Base-by-base conservation (phyloP, 2,329 filamentous ascomycete genomes). In the Colletotrichum sidae region DNA sequence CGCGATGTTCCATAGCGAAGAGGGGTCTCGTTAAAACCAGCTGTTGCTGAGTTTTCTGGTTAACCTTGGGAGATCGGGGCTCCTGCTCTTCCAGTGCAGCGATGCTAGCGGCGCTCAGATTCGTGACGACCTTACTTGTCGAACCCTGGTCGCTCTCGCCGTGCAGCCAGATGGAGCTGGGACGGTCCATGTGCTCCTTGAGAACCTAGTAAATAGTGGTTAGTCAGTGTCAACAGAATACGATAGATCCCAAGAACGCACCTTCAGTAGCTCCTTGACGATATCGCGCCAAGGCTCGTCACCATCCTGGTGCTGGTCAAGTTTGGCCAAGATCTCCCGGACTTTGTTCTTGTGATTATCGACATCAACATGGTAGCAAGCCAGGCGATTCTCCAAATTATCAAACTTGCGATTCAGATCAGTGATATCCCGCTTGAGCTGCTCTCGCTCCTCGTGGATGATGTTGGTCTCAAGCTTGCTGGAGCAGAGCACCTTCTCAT, bases 211-310 rank as follows among this genome's bases (percentile, higher is more conserved):
- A n/a, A 49, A 15, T 33, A 35, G 33, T 25, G 25, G 25, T 11
- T 9, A 10, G 37, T 65, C 25, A 65, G 56, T 35, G 15, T 10
- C 10, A 9, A 2, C 9, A 38, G 10, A 13, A 41, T 17, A 10
- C 12, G n/a, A 53, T 41, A n/a, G 4, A 34, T 38, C n/a, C 33
- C 3, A 33, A n/a, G 37, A 10, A 42, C 63, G 7, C 38, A 68
- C 67, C 59, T 56, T 39, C 12, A 68, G 37, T 11, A 67, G 25
- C 56, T 77, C 77, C 69, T 77, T 72, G 67, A 79, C 72, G 41
- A 46, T 53, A 15, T 65, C 35, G 12, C 50, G 47, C 15, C 33
- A 33, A 2, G 74, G 72, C 4, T 62, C 57, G 3, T 69, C 54
- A 6, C 37, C 42, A 9, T 60, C 62, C 9, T 61, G 53, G 17